Base-by-base conservation (phyloP, 176 grass and related monocot species). In the Luzula sylvatica region DNA sequence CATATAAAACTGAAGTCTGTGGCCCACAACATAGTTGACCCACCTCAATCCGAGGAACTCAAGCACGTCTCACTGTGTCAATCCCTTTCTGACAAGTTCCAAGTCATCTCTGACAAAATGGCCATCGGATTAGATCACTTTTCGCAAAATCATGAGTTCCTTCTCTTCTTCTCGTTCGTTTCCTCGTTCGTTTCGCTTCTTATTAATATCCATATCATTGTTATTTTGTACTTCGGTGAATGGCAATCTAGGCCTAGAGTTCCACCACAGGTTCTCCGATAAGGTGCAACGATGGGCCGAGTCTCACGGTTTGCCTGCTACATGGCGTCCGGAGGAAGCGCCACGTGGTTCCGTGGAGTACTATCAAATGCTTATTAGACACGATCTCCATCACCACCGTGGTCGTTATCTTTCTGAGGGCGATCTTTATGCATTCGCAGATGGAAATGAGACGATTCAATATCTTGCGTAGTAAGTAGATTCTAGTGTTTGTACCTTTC, bases 211-310 rank as follows among this genome's bases (percentile, higher is more conserved):
- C 9, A 4, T 35, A 4, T 7, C 30, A 4, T 35, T 35, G 9
- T 9, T 35, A 7, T 35, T 4, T 9, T 7, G 30, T 35, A 35
- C 30, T 9, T 2, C 9, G 9, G 30, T 35, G 30, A 35, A 4
- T 35, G 9, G 30, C 30, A 35, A 35, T 0, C 30, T 35, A 35
- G 30, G 30, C 0, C 9, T 35, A 35, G 30, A 96, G 11, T 60
- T 89, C 64, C 85, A 96, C 73, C 90, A 96, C 63, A 66, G 81
- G 0, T 86, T 72, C 19, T 89, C 90, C 32, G 26, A 76, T 28
- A 44, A 57, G 18, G 80, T 89, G 9, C 71, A 60, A 7, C 70
- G 9, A 8, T 89, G 84, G 84, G 68, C 70, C 6, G 77, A 79
- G 55, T 68, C 49, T 4, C 73, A 75, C 2, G 90, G 62, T 5